phyloP scores from a whole-genome alignment of 2,329 filamentous ascomycete species.

The Diaporthe caulivora region DNA sequence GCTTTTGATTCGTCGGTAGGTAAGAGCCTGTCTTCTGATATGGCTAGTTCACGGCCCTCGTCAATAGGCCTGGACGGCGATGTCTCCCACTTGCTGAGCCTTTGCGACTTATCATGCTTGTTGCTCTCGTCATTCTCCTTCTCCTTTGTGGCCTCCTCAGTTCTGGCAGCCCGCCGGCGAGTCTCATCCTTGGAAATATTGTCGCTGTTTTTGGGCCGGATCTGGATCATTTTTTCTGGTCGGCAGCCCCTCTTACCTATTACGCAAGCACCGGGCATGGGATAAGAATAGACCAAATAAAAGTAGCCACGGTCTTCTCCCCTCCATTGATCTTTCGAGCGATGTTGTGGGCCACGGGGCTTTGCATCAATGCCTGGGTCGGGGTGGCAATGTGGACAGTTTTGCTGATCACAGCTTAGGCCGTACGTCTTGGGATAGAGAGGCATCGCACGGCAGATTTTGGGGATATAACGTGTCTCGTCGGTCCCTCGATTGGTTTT shows the following conservation, averaged over 20 bases:
- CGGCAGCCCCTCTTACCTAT: not conserved
- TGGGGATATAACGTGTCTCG: not conserved
- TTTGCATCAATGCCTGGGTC: not conserved
- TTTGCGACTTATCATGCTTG: not conserved
- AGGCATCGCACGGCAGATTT: constrained; percentile 7
- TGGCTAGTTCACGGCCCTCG: not conserved
- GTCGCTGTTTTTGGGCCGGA: not conserved
- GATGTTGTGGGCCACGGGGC: not conserved
- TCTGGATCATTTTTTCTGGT: constrained; percentile 7
- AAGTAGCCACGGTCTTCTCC: too few species aligned
- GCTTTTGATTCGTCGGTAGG: not conserved
- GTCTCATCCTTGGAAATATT: not conserved
- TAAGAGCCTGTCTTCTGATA: not conserved
- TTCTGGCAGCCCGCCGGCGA: not conserved
- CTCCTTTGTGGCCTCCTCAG: not conserved
- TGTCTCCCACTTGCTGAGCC: constrained; percentile 16
- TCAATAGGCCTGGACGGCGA: not conserved
- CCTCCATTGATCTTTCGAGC: accelerated
- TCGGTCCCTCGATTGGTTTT: not conserved
- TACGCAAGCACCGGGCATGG: not conserved
- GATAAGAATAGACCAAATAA: not conserved
- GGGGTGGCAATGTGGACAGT: constrained; percentile 5
- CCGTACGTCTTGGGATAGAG: constrained; percentile 17
- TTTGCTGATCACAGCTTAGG: not conserved
- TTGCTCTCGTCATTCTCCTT: not conserved